Percentiles rank a stretch among this genome's conserved stretches.
Conservation (phyloP, 306 rosid species). For the Arachis hypogaea region DNA sequence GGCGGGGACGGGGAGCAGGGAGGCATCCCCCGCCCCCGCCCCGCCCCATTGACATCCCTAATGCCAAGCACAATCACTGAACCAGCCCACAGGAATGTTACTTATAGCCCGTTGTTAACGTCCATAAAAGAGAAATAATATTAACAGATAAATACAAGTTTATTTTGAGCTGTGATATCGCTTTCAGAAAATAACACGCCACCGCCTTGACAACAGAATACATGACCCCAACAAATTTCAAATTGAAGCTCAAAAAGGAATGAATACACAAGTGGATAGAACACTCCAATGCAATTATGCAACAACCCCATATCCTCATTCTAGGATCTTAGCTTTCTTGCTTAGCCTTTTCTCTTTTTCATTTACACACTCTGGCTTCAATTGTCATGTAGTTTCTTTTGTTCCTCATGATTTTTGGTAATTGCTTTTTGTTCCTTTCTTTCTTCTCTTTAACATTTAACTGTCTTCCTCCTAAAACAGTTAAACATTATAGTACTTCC, state of each 20-base stretch:
- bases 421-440: not conserved
- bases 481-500: not conserved
- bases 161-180: not conserved
- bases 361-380: not conserved
- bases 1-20: too few species aligned
- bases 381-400: conserved; percentile 1
- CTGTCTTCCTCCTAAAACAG: not conserved
- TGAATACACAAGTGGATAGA: not conserved
- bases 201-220: not conserved
- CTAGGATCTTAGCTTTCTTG: not conserved
- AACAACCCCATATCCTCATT: too few species aligned
- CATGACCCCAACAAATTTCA: conserved; percentile 4
- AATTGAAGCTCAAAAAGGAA: not conserved
- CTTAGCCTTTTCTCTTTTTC: not conserved
- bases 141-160: not conserved
- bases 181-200: not conserved
- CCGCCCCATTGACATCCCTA: too few species aligned
- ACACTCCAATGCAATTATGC: too few species aligned
- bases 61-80: not conserved
- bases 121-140: too few species aligned
- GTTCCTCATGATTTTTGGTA: not conserved
- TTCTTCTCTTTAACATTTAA: not conserved
- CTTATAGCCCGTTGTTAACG: not conserved
- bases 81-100: not conserved
- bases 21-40: too few species aligned